A percentile compares a stretch with the other conserved stretches of the same genome.
These are phyloP conservation scores for Gastrodia elata DNA, from an alignment of 106 monocot genomes.

Conservation along the genomic window DNA sequence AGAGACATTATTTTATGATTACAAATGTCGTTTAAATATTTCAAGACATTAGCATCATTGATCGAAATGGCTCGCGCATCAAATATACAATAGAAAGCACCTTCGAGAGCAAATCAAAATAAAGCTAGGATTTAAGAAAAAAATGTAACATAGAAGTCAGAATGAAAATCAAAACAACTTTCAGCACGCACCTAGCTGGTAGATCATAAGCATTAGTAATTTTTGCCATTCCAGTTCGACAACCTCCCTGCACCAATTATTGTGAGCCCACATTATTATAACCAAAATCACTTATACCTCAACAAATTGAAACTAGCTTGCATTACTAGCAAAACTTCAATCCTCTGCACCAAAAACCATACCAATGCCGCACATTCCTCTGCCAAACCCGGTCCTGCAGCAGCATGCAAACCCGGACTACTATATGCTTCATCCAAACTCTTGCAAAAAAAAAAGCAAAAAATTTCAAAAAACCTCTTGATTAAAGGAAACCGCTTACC, in stretches of 20 bases:
- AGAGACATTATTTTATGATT: too few relatives aligned
- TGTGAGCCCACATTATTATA: background rate
- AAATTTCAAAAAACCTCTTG: background rate
- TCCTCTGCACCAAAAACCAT: conserved; percentile 2
- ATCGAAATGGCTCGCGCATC: too few relatives aligned
- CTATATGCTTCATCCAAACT: conserved; percentile 97
- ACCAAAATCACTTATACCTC: background rate
- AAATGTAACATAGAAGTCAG: background rate
- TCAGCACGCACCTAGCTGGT: conserved; percentile 63
- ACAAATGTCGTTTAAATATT: too few relatives aligned
- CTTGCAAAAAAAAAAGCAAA: conserved; percentile 28
- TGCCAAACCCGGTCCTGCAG: conserved; percentile 88
- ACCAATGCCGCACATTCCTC: conserved; percentile 94
- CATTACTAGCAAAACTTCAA: background rate
- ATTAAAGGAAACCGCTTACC: background rate
- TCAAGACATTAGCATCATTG: too few relatives aligned
- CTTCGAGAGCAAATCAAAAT: background rate
- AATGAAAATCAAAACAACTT: background rate
- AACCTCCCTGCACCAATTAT: conserved; percentile 61
- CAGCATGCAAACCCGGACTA: conserved; percentile 87
- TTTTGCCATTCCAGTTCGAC: conserved; percentile 97
- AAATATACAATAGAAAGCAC: background rate
- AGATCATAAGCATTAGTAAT: conserved; percentile 98
- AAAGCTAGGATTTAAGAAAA: background rate
- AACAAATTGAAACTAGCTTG: background rate